phyloP scores from a whole-genome alignment of 441 rosid species.

The Erysimum cheiri region DNA sequence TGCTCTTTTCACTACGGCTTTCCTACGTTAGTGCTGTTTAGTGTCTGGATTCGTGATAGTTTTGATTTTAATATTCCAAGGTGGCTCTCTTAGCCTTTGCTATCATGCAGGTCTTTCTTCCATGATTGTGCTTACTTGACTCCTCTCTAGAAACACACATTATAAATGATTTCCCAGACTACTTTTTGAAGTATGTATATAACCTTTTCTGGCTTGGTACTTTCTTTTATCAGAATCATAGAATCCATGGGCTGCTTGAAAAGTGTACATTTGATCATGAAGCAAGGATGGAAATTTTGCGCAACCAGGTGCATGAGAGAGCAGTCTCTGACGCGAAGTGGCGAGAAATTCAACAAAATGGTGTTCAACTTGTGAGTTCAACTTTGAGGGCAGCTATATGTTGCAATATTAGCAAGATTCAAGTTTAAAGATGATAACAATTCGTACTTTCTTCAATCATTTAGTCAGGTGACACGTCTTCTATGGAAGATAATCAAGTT shows the following conservation, averaged over 20 bases:
- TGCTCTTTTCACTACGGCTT: conserved; percentile 18
- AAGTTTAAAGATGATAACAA: conserved; percentile 25
- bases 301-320: conserved; percentile 68
- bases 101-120: conserved; percentile 10
- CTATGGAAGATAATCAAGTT: conserved; percentile 51
- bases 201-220: conserved; percentile 9
- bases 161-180: conserved; percentile 12
- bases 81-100: conserved; percentile 18
- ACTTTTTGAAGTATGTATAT: neutral
- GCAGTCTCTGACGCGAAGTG: conserved; percentile 89
- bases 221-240: conserved; percentile 67
- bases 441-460: conserved; percentile 33
- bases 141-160: conserved; percentile 17
- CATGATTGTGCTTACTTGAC: conserved; percentile 5
- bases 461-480: conserved; percentile 63
- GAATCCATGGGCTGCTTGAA: conserved; percentile 94
- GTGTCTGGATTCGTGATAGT: conserved; percentile 23
- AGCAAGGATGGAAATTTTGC: conserved; percentile 81
- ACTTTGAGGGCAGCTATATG: conserved; percentile 11
- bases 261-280: conserved; percentile 92
- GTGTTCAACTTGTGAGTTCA: conserved; percentile 66
- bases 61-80: conserved; percentile 27
- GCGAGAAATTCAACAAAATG: conserved; percentile 84
- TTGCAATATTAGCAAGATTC: conserved; percentile 7
- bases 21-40: conserved; percentile 14